phyloP scores from a whole-genome alignment of 2,329 filamentous ascomycete species.

The Xylaria sp. region DNA sequence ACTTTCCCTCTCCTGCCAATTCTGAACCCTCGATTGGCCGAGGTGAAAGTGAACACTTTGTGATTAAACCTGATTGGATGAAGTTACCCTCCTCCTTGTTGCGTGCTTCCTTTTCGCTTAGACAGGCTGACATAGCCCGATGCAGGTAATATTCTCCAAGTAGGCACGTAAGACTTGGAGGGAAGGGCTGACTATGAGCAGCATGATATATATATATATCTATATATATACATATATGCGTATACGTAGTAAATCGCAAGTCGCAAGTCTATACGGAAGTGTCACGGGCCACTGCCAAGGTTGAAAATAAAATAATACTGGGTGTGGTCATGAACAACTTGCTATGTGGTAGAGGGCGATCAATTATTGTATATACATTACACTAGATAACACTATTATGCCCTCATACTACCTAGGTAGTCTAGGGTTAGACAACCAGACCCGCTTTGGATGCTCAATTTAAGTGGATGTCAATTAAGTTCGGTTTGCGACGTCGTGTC shows the following conservation, averaged over 20 bases:
- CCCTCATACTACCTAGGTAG: not conserved
- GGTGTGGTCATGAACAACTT: not conserved
- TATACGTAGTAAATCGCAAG: no score
- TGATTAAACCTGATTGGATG: constrained; percentile 20
- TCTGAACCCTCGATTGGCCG: constrained; percentile 5
- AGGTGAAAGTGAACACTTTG: constrained; percentile 12
- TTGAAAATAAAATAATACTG: not conserved
- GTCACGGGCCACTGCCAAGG: not conserved
- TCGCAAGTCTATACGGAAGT: no score
- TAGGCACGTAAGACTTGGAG: not conserved
- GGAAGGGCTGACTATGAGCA: not conserved
- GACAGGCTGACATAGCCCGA: constrained; percentile 1
- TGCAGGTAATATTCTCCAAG: constrained; percentile 18
- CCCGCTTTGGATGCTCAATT: constrained; percentile 12
- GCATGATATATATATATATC: no score
- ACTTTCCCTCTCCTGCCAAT: not conserved
- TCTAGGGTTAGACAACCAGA: not conserved
- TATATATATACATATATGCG: no score
- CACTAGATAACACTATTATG: not conserved
- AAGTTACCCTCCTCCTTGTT: not conserved
- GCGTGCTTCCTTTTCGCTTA: not conserved
- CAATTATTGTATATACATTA: constrained; percentile 14
- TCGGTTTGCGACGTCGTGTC: constrained; percentile 18
- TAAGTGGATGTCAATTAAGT: constrained; percentile 20
- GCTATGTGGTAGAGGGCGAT: not conserved